Base-by-base conservation (phyloP, 306 rosid species). In the Calophaca sinica region DNA sequence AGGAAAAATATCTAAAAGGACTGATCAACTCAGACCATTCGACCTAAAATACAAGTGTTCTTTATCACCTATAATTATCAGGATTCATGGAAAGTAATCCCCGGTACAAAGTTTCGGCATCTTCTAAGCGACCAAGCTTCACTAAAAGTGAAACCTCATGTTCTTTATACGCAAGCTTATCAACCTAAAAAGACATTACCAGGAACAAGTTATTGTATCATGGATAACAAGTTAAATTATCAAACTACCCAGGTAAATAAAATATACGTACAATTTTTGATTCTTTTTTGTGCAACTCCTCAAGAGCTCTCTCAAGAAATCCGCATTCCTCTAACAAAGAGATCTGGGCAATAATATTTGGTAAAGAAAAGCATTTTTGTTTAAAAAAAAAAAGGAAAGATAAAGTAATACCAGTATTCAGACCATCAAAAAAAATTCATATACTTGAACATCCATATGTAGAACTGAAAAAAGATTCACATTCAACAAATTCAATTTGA, bases 131-230 rank as follows among this genome's bases (percentile, higher is more conserved):
- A 81, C 89, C 92, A 88, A 94, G 97, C 88, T 92, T 92, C 59
- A 87, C 86, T 66, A 92, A 59, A 84, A 94, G 99, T 46, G 96
- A 85, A 84, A 90, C 97, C 86, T 92, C 96, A 72, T 92, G 92
- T 72, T 94, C 97, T 82, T 92, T 92, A 82, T 77, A 85, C 38
- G 79, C 85, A 72, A 94, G 86, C 74, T 87, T 94, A 81, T 94
- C 99, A 75, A 92, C 94, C 98, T 94, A 83, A 32, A 74, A 82
- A 54, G 38, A 60, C 70, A 84, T 51, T 15, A 68, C 62, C 55
- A 62, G 58, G 14, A 64, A 50, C 52, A 51, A 44, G 55, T 83
- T 69, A 86, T 73, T 5, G 9, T 74, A 67, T 29, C 65, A 73
- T 39, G 49, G 10, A 77, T 65, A 67, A 36, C 33, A 55, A 57